Percentiles rank a stretch among this genome's conserved stretches.
Conservation (phyloP, 2,329 filamentous ascomycete genomes). For the Trichoderma sp. region DNA sequence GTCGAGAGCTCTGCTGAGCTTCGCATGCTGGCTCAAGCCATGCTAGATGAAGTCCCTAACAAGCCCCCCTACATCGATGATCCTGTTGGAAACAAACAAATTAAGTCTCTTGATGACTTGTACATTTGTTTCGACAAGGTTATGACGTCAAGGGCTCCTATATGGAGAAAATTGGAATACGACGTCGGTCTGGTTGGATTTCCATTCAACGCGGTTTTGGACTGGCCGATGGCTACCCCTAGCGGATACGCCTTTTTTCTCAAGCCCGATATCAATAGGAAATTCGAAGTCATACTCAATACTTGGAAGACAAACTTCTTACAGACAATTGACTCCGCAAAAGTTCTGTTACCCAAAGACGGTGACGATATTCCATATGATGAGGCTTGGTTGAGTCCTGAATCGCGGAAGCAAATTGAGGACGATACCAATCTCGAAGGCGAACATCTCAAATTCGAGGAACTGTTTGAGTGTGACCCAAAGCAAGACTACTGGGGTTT, state of each 20-base stretch:
- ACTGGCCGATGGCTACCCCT: conserved; percentile 58
- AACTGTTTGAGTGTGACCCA: conserved; percentile 26
- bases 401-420: conserved; percentile 22
- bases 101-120: conserved; percentile 25
- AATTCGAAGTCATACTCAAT: conserved; percentile 51
- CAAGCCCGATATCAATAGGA: conserved; percentile 49
- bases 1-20: conserved; percentile 24
- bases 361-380: not conserved
- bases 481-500: conserved; percentile 42
- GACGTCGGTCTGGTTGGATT: conserved; percentile 48
- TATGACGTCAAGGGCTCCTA: conserved; percentile 22
- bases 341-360: not conserved
- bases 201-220: conserved; percentile 56
- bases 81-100: conserved; percentile 19
- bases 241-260: conserved; percentile 55
- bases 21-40: conserved; percentile 27
- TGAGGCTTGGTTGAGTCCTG: conserved; percentile 24
- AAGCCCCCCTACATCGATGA: conserved; percentile 25
- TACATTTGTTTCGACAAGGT: conserved; percentile 24
- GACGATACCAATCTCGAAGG: conserved; percentile 23
- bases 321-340: conserved; percentile 24
- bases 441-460: conserved; percentile 18
- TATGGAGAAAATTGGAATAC: conserved; percentile 21
- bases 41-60: conserved; percentile 27
- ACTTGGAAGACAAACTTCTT: conserved; percentile 36